A percentile compares a stretch with the other conserved stretches of the same genome.
Conservation (phyloP, 441 rosid species). For the Rhodomyrtus psidioides region DNA sequence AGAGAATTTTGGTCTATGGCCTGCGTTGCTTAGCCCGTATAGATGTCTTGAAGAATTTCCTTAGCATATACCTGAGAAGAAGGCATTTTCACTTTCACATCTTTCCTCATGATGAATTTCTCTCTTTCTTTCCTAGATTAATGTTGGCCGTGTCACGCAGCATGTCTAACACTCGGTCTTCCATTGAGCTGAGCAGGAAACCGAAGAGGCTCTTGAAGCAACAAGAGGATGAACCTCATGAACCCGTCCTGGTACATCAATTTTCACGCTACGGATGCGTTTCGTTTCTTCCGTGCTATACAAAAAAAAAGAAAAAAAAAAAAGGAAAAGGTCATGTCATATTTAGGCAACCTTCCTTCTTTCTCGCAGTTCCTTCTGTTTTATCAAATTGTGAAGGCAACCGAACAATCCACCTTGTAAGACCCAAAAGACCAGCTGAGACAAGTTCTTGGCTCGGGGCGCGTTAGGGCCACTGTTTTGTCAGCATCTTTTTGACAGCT, state of each 20-base stretch:
- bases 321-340: not conserved
- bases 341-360: not conserved
- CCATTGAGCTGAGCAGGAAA: not conserved
- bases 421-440: not conserved
- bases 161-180: not conserved
- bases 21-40: rapidly evolving
- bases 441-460: not conserved
- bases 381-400: not conserved
- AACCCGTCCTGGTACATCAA: not conserved
- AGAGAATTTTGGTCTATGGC: not conserved
- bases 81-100: not conserved
- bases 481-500: not conserved
- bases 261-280: rapidly evolving
- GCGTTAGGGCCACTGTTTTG: not conserved
- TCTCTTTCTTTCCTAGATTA: not conserved
- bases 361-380: not conserved
- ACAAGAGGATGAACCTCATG: not conserved
- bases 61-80: rapidly evolving
- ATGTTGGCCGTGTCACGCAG: rapidly evolving
- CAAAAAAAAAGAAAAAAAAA: not conserved
- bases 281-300: not conserved
- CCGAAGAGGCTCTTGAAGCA: not conserved
- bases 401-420: not conserved
- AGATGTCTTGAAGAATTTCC: not conserved
- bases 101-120: not conserved